Percentiles rank a stretch among this genome's conserved stretches.
These are phyloP conservation scores for Sporothrix protearum DNA, from an alignment of 2,329 filamentous ascomycete species.

Conservation along the genomic window DNA sequence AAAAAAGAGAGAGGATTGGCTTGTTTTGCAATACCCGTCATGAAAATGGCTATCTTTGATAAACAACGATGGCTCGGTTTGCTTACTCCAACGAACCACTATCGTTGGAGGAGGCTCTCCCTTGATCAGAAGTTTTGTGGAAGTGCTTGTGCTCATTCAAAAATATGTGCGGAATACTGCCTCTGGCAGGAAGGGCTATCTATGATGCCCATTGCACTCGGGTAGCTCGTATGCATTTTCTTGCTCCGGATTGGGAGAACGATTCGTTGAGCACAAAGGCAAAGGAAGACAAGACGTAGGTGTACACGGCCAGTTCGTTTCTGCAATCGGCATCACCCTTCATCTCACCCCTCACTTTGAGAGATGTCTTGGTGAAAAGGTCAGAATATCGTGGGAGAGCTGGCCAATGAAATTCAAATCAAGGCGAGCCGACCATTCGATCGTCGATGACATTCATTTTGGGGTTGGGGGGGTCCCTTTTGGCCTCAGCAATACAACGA, in stretches of 20 bases:
- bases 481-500: neutral
- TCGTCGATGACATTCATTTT: neutral
- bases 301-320: neutral
- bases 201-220: neutral
- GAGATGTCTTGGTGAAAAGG: neutral
- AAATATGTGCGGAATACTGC: neutral
- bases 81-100: neutral
- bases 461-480: neutral
- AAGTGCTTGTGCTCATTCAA: neutral
- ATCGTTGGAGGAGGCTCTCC: neutral
- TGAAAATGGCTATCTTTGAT: neutral
- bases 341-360: neutral
- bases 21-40: neutral
- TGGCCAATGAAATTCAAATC: neutral
- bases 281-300: neutral
- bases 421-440: neutral
- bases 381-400: neutral
- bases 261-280: neutral
- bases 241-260: neutral
- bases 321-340: neutral
- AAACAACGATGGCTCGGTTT: neutral
- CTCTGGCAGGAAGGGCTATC: neutral
- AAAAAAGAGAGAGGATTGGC: neutral
- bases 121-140: neutral
- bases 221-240: neutral